Percentiles rank a stretch among this genome's conserved stretches.
Conservation (phyloP, 352 stramenopile species). For the Pythium dissimile region DNA sequence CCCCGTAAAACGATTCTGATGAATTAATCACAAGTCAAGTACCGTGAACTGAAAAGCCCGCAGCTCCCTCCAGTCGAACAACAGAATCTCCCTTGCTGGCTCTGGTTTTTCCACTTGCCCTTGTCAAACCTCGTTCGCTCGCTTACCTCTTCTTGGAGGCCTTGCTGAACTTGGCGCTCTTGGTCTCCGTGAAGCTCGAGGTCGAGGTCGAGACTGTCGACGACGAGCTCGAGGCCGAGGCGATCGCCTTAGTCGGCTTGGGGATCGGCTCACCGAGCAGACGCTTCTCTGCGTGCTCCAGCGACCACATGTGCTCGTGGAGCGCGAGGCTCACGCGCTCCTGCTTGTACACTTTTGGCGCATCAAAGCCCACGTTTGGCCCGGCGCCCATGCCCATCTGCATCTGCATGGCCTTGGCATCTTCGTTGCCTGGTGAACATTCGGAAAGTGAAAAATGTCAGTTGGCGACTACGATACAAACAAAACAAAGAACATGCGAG, state of each 20-base stretch:
- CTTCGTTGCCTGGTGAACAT: slow-evolving; percentile 47
- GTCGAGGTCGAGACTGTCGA: slow-evolving; percentile 24
- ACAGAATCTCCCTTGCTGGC: background rate
- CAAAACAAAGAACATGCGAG: background rate
- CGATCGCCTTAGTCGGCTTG: slow-evolving; percentile 31
- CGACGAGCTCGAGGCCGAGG: slow-evolving; percentile 3
- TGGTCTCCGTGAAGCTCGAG: slow-evolving; percentile 34
- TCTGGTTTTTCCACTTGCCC: background rate
- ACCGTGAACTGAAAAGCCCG: no score
- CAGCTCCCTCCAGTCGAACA: no score
- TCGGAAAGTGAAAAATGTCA: no score
- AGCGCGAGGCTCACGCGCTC: slow-evolving; percentile 81
- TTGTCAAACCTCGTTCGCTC: background rate
- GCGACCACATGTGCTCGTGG: slow-evolving; percentile 78
- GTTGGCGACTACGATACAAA: slow-evolving; percentile 20
- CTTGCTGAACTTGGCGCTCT: slow-evolving; percentile 75
- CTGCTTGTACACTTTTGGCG: slow-evolving; percentile 88
- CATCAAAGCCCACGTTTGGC: slow-evolving; percentile 87
- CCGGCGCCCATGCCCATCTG: slow-evolving; percentile 90
- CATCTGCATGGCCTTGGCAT: slow-evolving; percentile 89
- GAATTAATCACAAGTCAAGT: background rate
- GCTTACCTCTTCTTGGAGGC: slow-evolving; percentile 54
- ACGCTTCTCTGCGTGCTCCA: slow-evolving; percentile 83
- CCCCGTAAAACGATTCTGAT: background rate
- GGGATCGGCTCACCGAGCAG: slow-evolving; percentile 72